Evolutionary conservation across 2,329 filamentous ascomycete species (phyloP), one percentile per base, ranked within the genome.

Genomic region (Alternaria tenuissima): DNA sequence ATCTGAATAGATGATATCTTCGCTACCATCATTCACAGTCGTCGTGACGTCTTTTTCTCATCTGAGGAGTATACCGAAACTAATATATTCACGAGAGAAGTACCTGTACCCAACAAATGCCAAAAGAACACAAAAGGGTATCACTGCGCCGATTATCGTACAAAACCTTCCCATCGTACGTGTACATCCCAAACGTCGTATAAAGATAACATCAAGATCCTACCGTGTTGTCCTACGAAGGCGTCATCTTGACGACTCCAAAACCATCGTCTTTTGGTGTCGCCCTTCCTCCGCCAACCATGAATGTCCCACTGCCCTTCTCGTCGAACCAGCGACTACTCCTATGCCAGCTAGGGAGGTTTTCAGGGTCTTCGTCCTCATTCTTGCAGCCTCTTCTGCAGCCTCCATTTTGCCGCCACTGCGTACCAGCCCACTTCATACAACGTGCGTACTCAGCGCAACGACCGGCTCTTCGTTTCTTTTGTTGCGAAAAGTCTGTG

Each of bases 371-470:
- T 51, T 76, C 75, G 36, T 77, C 75, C 51, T 77, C 75, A 51
- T 75, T 69, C 61, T 63, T 65, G 48, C 75, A 77, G 0, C 74
- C 74, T 16, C 72, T 60, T 42, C 73, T 67, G 49, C 75, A 76
- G 0, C 73, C 75, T 8, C 74, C 75, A 12, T 64, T 70, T 44
- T 71, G 68, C 20, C 72, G 63, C 74, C 74, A 77, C 9, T 52
- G 64, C 30, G 65, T 66, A 3, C 70, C 72, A 4, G 69, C 73
- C 75, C 75, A 77, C 52, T 76, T 76, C 69, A 70, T 75, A 38
- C 75, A 77, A 11, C 73, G 65, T 18, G 74, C 73, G 53, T 75
- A 76, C 42, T 76, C 73, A 7, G 70, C 71, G 52, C 75, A 77
- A 8, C 63, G 57, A 0, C 52, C 65, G 3, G 51, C 46, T 22